Evolutionary conservation across 805 yeast species (phyloP).

Genomic region (Starmerella apicola): DNA sequence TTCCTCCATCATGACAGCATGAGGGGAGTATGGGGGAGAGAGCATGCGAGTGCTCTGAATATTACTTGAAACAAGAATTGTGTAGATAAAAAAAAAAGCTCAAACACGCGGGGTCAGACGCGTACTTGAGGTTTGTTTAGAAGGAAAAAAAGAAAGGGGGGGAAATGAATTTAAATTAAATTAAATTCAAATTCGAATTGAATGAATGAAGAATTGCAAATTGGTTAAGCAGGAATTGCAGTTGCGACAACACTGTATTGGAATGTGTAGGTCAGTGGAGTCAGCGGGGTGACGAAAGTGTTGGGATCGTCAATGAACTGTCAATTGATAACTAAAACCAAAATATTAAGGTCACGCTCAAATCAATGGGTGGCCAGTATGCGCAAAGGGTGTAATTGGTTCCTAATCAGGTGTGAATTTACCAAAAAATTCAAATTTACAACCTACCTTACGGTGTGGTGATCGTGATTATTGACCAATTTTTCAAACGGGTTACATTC

Average conservation of each 20-base stretch:
- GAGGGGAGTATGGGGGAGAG: slow-evolving; percentile 28
- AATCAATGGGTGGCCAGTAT: slow-evolving; percentile 15
- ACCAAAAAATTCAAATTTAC: background rate
- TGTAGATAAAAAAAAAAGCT: background rate
- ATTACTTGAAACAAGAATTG: slow-evolving; percentile 6
- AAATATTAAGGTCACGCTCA: slow-evolving; percentile 11
- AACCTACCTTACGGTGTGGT: background rate
- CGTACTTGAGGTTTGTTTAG: too few species aligned
- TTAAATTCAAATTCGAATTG: too few species aligned
- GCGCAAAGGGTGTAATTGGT: background rate
- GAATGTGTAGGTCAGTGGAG: background rate
- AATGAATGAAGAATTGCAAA: too few species aligned
- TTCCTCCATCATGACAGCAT: slow-evolving; percentile 16
- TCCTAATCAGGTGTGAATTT: background rate
- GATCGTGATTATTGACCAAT: slow-evolving; percentile 13
- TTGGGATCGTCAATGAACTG: slow-evolving; percentile 3
- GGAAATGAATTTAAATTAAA: too few species aligned
- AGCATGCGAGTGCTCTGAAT: slow-evolving; percentile 22
- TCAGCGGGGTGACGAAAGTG: background rate
- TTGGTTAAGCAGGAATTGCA: too few species aligned
- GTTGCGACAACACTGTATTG: too few species aligned
- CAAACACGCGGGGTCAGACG: too few species aligned
- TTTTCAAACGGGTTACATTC: slow-evolving; percentile 10
- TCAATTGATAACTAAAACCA: slow-evolving; percentile 5
- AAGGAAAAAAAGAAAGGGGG: too few species aligned